phyloP scores from a whole-genome alignment of 2,329 filamentous ascomycete genomes.

The Pyrenophora teres region DNA sequence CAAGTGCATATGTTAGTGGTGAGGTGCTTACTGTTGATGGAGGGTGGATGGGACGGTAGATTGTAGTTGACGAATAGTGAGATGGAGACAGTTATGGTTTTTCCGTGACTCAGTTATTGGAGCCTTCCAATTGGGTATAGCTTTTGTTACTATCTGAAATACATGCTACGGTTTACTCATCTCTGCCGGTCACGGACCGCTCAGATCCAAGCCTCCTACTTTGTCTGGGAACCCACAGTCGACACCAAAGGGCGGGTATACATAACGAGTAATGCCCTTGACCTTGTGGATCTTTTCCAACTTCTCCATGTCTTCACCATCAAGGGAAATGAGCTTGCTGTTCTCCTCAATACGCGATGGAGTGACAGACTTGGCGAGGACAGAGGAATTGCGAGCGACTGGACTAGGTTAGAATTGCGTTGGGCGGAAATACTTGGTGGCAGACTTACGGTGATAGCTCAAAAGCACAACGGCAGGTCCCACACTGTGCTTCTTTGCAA shows the following conservation, averaged over 20 bases:
- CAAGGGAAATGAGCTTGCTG: conserved; percentile 67
- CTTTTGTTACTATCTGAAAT: conserved; percentile 9
- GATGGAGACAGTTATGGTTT: neutral
- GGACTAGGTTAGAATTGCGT: conserved; percentile 1
- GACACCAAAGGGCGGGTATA: conserved; percentile 57
- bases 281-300: conserved; percentile 53
- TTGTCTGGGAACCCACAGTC: conserved; percentile 57
- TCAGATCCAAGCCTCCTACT: conserved; percentile 45
- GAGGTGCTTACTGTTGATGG: conserved; percentile 85
- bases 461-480: conserved; percentile 64
- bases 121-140: conserved; percentile 15
- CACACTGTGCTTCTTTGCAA: conserved; percentile 57
- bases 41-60: conserved; percentile 86
- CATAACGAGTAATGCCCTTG: conserved; percentile 53
- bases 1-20: conserved; percentile 81
- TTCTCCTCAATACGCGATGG: conserved; percentile 72
- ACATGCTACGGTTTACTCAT: conserved; percentile 12
- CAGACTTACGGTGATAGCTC: conserved; percentile 69
- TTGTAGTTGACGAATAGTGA: neutral
- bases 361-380: conserved; percentile 75
- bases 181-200: conserved; percentile 30
- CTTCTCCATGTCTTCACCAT: conserved; percentile 64
- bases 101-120: neutral
- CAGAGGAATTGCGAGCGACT: conserved; percentile 70
- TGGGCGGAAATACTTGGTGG: neutral